Percentiles rank a stretch among this genome's conserved stretches.
Evolutionary conservation across 2,329 filamentous ascomycete species (phyloP).

Genomic region (Tolypocladium album): DNA sequence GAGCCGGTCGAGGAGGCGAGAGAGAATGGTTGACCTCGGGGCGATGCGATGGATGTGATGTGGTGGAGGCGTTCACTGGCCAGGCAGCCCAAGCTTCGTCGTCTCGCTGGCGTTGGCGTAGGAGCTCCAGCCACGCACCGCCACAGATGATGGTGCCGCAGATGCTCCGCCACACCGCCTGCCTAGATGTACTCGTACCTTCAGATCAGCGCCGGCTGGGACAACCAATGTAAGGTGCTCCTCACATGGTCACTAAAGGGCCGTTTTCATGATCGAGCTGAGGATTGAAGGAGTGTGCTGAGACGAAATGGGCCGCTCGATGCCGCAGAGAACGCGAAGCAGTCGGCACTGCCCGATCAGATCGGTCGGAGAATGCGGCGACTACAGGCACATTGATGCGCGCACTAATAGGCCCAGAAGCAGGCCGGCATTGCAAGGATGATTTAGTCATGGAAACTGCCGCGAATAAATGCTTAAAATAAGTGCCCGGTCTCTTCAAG

Average conservation of each 20-base stretch:
- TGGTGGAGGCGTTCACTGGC: constrained; percentile 1
- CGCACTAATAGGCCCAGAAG: not conserved
- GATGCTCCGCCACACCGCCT: constrained; percentile 10
- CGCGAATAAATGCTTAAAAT: not conserved
- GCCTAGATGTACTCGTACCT: not conserved
- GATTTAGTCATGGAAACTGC: not conserved
- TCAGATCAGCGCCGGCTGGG: not conserved
- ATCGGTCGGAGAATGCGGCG: not conserved
- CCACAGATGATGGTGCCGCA: constrained; percentile 2
- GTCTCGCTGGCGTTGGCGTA: constrained; percentile 2
- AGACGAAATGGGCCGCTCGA: not conserved
- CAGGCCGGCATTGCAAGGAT: not conserved
- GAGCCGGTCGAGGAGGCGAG: not conserved
- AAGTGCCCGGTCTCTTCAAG: not conserved
- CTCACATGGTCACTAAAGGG: too few relatives aligned
- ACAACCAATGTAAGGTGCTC: too few relatives aligned
- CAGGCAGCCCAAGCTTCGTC: constrained; percentile 13
- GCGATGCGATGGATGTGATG: not conserved
- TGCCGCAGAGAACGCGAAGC: not conserved
- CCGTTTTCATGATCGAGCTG: not conserved
- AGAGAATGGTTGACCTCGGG: constrained; percentile 2
- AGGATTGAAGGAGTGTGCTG: not conserved
- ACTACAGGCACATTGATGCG: not conserved
- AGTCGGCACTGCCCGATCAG: not conserved
- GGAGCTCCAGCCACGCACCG: constrained; percentile 2